Evolutionary conservation across 148 eudicot species (phyloP).

Genomic region (Suaeda aralocaspica): DNA sequence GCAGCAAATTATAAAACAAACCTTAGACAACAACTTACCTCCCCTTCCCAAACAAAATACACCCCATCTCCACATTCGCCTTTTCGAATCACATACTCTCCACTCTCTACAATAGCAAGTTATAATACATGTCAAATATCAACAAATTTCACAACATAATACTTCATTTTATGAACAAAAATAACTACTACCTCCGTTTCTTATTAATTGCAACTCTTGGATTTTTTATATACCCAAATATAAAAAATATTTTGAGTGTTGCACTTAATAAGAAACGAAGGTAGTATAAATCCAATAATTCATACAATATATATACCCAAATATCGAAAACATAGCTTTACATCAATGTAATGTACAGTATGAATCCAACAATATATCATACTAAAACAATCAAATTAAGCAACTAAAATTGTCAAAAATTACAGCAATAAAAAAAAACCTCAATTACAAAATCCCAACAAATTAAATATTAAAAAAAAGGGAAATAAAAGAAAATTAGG

Average conservation of each 20-base stretch:
- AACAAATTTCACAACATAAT: neutral
- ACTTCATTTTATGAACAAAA: neutral
- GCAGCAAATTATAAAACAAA: neutral
- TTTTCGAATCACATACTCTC: conserved; percentile 68
- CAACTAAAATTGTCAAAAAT: neutral
- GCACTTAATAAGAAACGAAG: too few relatives aligned
- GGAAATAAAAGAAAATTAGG: neutral
- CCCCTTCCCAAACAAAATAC: conserved; percentile 86
- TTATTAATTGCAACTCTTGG: too few relatives aligned
- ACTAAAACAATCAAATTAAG: neutral
- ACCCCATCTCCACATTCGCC: conserved; percentile 69
- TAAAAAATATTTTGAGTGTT: too few relatives aligned
- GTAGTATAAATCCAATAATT: too few relatives aligned
- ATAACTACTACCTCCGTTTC: too few relatives aligned
- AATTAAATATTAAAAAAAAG: neutral
- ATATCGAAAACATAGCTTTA: neutral
- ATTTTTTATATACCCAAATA: too few relatives aligned
- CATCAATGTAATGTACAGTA: neutral
- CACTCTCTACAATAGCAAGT: conserved; percentile 39
- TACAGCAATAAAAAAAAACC: neutral
- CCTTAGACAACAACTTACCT: conserved; percentile 39
- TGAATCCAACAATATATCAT: neutral
- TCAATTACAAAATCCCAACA: neutral
- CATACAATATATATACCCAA: too few relatives aligned
- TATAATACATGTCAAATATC: neutral